A percentile compares a stretch with the other conserved stretches of the same genome.
These are phyloP conservation scores for Pythium scleroteichum DNA, from an alignment of 352 stramenopile species.

Conservation along the genomic window DNA sequence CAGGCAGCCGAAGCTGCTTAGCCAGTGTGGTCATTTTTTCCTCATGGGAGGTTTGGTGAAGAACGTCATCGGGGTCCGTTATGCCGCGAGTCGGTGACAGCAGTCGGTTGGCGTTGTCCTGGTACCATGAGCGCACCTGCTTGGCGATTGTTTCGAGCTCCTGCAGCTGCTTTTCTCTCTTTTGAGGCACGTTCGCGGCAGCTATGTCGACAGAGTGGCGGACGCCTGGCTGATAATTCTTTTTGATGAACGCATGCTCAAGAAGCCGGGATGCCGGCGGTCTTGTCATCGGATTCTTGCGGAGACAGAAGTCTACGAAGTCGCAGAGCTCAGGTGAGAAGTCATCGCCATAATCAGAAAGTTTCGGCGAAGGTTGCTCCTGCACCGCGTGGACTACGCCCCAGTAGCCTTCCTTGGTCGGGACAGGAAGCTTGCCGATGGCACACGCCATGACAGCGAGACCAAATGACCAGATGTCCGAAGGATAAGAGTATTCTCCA, in stretches of 20 bases:
- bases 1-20: constrained; percentile 49
- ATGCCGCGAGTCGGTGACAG: constrained; percentile 25
- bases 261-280: constrained; percentile 54
- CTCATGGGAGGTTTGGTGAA: constrained; percentile 29
- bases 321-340: constrained; percentile 75
- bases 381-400: constrained; percentile 85
- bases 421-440: constrained; percentile 84
- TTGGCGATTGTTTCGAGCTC: constrained; percentile 53
- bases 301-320: constrained; percentile 77
- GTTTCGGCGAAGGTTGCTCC: constrained; percentile 68
- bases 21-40: constrained; percentile 47
- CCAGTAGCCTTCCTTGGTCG: constrained; percentile 87
- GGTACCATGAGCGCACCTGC: constrained; percentile 59
- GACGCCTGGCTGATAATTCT: constrained; percentile 47
- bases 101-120: constrained; percentile 43
- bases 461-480: constrained; percentile 84
- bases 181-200: constrained; percentile 22
- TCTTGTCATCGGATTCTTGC: constrained; percentile 73
- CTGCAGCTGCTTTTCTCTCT: constrained; percentile 32
- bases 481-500: constrained; percentile 88
- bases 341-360: constrained; percentile 60
- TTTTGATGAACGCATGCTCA: constrained; percentile 69
- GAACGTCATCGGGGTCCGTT: constrained; percentile 2
- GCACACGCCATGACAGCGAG: constrained; percentile 84
- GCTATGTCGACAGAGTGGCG: constrained; percentile 25